phyloP scores from a whole-genome alignment of 2,329 filamentous ascomycete species.

The Leptographium galeiforme region DNA sequence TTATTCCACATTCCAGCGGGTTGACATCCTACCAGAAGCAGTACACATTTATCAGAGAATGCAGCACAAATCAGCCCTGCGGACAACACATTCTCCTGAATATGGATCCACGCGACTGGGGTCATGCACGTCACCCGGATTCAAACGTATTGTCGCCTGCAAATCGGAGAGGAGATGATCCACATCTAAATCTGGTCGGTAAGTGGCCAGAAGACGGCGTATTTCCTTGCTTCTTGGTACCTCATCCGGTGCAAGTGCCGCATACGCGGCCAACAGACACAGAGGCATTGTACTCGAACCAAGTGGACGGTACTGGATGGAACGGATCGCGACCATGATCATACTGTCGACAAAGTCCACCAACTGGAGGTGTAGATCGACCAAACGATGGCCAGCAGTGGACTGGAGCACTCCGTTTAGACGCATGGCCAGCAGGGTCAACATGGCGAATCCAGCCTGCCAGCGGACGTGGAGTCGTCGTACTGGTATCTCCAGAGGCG shows the following conservation, averaged over 20 bases:
- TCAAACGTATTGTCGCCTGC: background rate
- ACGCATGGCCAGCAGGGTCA: conserved; percentile 7
- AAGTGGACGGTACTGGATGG: conserved; percentile 6
- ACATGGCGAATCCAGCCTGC: conserved; percentile 4
- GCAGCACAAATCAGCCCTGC: background rate
- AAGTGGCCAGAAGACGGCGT: background rate
- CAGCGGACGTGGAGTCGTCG: conserved; percentile 4
- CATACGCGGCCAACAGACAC: conserved; percentile 5
- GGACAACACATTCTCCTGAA: background rate
- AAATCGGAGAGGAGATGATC: background rate
- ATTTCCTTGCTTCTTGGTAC: background rate
- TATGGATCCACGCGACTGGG: no score
- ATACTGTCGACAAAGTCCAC: conserved; percentile 1
- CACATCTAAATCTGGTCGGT: background rate
- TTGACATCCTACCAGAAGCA: no score
- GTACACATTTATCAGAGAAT: background rate
- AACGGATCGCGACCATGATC: background rate
- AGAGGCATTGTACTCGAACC: conserved; percentile 8
- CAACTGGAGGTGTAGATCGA: background rate
- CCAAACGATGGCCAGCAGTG: background rate
- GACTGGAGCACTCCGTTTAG: background rate
- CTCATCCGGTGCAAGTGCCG: background rate
- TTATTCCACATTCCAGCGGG: no score
- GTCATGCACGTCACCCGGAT: no score
- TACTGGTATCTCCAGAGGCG: background rate